These are phyloP conservation scores for Alternaria rosae DNA, from an alignment of 2,329 filamentous ascomycete species.

Conservation along the genomic window DNA sequence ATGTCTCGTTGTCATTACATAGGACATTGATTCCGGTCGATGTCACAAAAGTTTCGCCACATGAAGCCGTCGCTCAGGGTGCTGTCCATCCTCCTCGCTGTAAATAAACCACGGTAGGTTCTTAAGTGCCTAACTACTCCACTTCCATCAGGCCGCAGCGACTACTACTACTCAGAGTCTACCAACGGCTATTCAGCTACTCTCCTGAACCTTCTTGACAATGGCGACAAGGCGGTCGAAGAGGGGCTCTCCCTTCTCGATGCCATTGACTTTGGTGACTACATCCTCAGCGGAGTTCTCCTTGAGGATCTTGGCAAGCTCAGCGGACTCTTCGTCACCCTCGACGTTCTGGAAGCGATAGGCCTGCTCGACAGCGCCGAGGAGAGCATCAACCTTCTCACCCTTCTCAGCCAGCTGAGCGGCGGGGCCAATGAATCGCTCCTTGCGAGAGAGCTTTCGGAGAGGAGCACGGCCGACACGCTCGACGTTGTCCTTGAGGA, in stretches of 20 bases:
- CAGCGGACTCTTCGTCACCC: constrained; percentile 85
- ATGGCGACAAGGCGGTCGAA: constrained; percentile 77
- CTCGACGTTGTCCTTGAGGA: constrained; percentile 90
- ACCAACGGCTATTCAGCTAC: constrained; percentile 26
- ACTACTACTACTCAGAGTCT: constrained; percentile 20
- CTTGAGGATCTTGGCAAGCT: constrained; percentile 86
- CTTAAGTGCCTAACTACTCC: constrained; percentile 2
- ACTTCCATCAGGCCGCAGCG: background rate
- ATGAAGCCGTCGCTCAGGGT: constrained; percentile 12
- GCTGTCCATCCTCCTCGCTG: constrained; percentile 13
- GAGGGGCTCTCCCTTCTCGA: constrained; percentile 78
- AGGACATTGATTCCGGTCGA: constrained; percentile 16
- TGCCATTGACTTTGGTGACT: constrained; percentile 80
- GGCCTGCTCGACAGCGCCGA: constrained; percentile 87
- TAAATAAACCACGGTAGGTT: constrained; percentile 6
- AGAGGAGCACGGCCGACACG: constrained; percentile 94
- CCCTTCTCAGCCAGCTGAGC: constrained; percentile 85
- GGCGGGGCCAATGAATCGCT: constrained; percentile 94
- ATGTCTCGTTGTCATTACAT: constrained; percentile 26
- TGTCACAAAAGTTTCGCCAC: constrained; percentile 9
- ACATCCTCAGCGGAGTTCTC: constrained; percentile 75
- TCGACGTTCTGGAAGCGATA: constrained; percentile 95
- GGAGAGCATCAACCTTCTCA: constrained; percentile 73
- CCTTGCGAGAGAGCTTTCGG: constrained; percentile 91
- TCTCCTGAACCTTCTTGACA: constrained; percentile 79